Evolutionary conservation across 306 rosid genomes (phyloP).

Genomic region (Vigna trinervia): DNA sequence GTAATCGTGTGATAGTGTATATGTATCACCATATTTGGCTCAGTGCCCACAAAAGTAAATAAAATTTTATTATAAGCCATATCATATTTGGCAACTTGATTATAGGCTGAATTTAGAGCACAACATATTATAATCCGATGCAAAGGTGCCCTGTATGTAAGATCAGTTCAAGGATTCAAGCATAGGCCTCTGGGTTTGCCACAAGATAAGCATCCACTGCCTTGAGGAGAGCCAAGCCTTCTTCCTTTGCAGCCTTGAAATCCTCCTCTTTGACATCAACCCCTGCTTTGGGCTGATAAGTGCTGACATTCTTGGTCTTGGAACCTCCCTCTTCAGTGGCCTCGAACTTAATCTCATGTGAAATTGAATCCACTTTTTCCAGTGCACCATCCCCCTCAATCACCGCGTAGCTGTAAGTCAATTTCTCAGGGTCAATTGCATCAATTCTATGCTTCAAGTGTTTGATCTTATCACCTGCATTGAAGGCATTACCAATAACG

Average conservation of each 20-base stretch:
- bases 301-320: constrained; percentile 41
- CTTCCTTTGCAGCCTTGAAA: constrained; percentile 44
- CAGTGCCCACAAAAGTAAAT: not conserved
- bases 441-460: constrained; percentile 53
- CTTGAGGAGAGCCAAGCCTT: constrained; percentile 38
- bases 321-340: constrained; percentile 42
- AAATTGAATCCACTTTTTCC: constrained; percentile 42
- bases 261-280: constrained; percentile 55
- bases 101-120: constrained; percentile 5
- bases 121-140: constrained; percentile 19
- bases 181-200: constrained; percentile 51
- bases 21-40: not conserved
- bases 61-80: constrained; percentile 48
- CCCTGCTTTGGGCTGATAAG: constrained; percentile 49
- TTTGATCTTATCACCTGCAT: constrained; percentile 41
- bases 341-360: constrained; percentile 53
- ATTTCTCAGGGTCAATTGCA: constrained; percentile 46
- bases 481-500: constrained; percentile 9
- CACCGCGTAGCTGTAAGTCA: constrained; percentile 41
- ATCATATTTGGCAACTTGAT: constrained; percentile 37
- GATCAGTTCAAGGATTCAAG: constrained; percentile 40
- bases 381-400: constrained; percentile 44
- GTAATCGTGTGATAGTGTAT: not conserved
- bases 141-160: constrained; percentile 4
- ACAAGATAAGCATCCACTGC: constrained; percentile 53